Base-by-base conservation (phyloP, 2,329 filamentous ascomycete genomes). In the Xylaria sp. region DNA sequence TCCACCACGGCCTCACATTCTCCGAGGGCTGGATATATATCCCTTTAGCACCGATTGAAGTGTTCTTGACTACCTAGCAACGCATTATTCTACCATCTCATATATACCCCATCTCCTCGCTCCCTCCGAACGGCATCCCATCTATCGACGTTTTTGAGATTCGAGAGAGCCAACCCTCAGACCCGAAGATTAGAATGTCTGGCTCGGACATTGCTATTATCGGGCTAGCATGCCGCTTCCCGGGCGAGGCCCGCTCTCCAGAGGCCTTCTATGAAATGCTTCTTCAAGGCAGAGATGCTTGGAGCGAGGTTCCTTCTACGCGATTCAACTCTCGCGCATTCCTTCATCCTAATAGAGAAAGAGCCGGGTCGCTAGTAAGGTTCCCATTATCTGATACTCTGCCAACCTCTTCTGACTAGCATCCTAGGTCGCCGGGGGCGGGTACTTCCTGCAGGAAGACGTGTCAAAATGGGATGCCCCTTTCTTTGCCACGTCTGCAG, bases 181-280 rank as follows among this genome's bases (percentile, higher is more conserved):
- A n/a, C 41, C 52, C n/a, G 31, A 49, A 39, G 6, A 49, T 56
- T 10, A 63, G 1, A 39, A 63, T 63, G 61, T 63, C 61, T 56
- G 25, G 41, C 25, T 63, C 52, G 1, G 61, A 63, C 46, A 58
- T 64, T 33, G 62, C 62, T n/a, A 54, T 65, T 49, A 46, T 65
- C 46, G 55, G 62, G 55, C 23, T 59, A 54, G 55, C 55, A 43
- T 65, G 62, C 48, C 54, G 55, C 31, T 65, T 65, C 15, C 46
- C 55, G 20, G 62, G 46, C 28, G 48, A 59, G 43, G 62, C 55
- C 18, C 7, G 55, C 20, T 59, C 55, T 9, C 55, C 62, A 3
- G 55, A 18, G 55, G 55, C 54, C 23, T 59, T 65, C 46, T 65
- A 41, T 43, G 62, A 65, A n/a, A 65, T 59, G 62, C 62, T 59